These are phyloP conservation scores for Nepenthes gracilis DNA, from an alignment of 148 eudicot species.

Conservation along the genomic window DNA sequence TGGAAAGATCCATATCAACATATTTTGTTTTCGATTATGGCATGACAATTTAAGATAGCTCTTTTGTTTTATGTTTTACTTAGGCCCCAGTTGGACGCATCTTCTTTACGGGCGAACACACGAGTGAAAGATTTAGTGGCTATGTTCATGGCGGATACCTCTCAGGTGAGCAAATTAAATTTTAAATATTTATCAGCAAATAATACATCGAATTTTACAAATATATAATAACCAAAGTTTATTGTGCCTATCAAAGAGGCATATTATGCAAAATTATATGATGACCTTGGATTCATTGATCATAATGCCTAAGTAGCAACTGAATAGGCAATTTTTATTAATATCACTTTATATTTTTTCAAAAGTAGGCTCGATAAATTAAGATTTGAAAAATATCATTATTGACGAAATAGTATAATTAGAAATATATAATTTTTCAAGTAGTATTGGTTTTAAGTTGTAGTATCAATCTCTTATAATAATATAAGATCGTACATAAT, in stretches of 20 bases:
- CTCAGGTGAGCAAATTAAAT: conserved; percentile 36
- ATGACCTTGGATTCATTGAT: too few species aligned
- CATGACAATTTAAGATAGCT: too few species aligned
- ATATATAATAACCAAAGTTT: not conserved
- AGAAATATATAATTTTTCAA: not conserved
- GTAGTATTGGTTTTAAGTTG: too few species aligned
- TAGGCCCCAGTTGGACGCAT: conserved; percentile 74
- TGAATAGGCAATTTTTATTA: too few species aligned
- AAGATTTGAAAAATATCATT: too few species aligned
- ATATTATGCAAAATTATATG: too few species aligned
- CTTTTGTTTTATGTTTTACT: not conserved
- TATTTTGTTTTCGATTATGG: not conserved
- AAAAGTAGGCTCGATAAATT: too few species aligned
- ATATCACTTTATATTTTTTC: too few species aligned
- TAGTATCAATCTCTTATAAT: too few species aligned
- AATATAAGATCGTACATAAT: too few species aligned
- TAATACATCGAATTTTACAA: not conserved
- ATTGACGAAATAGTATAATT: not conserved
- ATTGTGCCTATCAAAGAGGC: not conserved
- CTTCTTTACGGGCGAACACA: conserved; percentile 85
- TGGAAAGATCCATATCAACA: not conserved
- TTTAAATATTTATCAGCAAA: not conserved
- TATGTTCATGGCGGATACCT: conserved; percentile 87
- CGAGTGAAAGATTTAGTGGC: conserved; percentile 79
- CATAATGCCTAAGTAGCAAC: too few species aligned